Percentiles rank a stretch among this genome's conserved stretches.
phyloP scores from a whole-genome alignment of 1,284 basidiomycete species.

The Lentinus polychrous region DNA sequence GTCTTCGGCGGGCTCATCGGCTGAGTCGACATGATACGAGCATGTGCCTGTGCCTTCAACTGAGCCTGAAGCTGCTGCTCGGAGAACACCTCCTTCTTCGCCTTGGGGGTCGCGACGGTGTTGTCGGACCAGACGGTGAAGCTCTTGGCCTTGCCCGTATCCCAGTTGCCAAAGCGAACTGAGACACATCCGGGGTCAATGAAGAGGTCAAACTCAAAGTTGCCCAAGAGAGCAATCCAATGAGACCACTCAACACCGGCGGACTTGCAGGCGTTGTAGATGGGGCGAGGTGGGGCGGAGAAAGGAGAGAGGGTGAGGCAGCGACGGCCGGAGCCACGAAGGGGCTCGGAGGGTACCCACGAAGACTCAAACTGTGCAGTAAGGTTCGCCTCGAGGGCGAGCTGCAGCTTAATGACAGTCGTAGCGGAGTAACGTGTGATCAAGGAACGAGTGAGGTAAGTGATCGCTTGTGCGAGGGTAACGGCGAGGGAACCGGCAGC shows the following conservation, averaged over 20 bases:
- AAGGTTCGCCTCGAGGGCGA: constrained; percentile 63
- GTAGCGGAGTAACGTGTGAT: constrained; percentile 44
- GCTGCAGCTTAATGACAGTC: constrained; percentile 59
- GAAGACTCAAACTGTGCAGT: constrained; percentile 55
- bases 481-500: constrained; percentile 49
- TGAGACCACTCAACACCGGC: constrained; percentile 69
- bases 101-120: constrained; percentile 11
- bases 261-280: constrained; percentile 62
- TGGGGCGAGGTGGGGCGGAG: constrained; percentile 57
- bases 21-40: constrained; percentile 12
- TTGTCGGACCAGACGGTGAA: constrained; percentile 61
- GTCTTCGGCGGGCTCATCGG: constrained; percentile 38
- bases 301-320: constrained; percentile 67
- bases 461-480: constrained; percentile 64
- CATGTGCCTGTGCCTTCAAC: constrained; percentile 21
- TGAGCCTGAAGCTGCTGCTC: constrained; percentile 32
- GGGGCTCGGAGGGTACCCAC: constrained; percentile 58
- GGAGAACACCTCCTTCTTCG: constrained; percentile 15
- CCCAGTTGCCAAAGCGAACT: constrained; percentile 44
- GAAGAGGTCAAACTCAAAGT: constrained; percentile 67
- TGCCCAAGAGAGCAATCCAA: constrained; percentile 64
- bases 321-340: constrained; percentile 61
- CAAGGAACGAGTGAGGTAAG: constrained; percentile 63
- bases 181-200: constrained; percentile 72
- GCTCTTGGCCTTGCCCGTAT: constrained; percentile 32